phyloP scores from a whole-genome alignment of 306 rosid species.

The Rubus idaeus region DNA sequence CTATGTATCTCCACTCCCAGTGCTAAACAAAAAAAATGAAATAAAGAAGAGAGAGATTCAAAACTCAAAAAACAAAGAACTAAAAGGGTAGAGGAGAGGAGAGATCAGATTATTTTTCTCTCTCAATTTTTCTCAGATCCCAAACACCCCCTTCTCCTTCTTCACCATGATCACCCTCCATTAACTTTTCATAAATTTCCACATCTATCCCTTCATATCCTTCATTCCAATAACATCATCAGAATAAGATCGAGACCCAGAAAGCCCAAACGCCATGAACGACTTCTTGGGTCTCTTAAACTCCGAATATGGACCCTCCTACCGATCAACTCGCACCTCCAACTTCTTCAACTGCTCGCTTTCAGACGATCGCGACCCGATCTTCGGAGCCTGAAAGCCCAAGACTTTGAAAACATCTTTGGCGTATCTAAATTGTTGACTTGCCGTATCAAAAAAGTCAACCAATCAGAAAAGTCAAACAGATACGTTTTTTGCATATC shows the following conservation, averaged over 20 bases:
- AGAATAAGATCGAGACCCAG: neutral
- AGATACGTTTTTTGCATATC: too few relatives aligned
- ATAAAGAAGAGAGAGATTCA: constrained; percentile 4
- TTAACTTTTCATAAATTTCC: neutral
- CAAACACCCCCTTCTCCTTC: constrained; percentile 8
- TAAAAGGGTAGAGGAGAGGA: constrained; percentile 12
- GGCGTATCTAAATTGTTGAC: constrained; percentile 17
- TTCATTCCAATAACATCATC: neutral
- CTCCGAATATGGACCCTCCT: constrained; percentile 42
- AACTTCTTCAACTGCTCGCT: constrained; percentile 42
- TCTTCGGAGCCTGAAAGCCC: constrained; percentile 48
- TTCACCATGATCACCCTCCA: constrained; percentile 9
- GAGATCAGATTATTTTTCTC: constrained; percentile 12
- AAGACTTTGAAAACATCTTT: constrained; percentile 54
- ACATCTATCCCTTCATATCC: constrained; percentile 9
- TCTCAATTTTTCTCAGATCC: constrained; percentile 19
- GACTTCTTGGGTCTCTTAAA: constrained; percentile 84
- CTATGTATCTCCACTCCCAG: too few relatives aligned
- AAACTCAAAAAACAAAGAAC: neutral
- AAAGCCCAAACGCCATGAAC: constrained; percentile 53
- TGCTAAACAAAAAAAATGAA: neutral
- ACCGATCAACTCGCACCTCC: constrained; percentile 53
- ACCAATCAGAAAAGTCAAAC: too few relatives aligned
- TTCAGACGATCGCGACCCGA: constrained; percentile 49
- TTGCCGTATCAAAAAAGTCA: too few relatives aligned